Base-by-base conservation (phyloP, 23 red algal species). In the Gracilaria domingensis region DNA sequence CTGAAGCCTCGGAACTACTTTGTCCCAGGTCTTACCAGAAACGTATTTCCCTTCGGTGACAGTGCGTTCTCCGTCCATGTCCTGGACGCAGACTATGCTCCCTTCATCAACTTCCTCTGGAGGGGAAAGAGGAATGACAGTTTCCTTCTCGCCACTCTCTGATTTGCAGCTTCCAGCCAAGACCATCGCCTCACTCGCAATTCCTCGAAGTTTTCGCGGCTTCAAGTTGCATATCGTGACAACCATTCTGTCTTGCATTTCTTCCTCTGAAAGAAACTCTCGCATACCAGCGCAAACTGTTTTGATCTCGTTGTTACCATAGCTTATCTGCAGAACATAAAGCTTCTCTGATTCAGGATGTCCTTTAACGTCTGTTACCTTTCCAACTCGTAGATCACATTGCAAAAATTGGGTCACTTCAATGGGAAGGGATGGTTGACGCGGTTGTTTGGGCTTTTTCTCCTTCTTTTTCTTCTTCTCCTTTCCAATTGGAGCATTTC, bases 141-240 rank as follows among this genome's bases (percentile, higher is more conserved):
- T 81, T 39, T 93, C 83, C 38, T 87, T 88, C 20, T 82, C 92
- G 24, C 84, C 92, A 17, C 55, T 70, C 0, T 48, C 75, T 4
- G 82, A 71, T 23, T 51, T 61, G 56, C 87, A 75, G 29, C 82
- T 87, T 18, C 92, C 92, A 12, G 92, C 92, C 8, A 96, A 67
- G 40, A 91, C 62, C 94, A 96, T 96, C 21, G 76, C 94, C 18
- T 91, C 84, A 66, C 87, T 91, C 6, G 66, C 54, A 37, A 96
- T 60, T 47, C 94, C 94, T 26, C 87, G 77, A 42, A 96, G 39
- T 66, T 87, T 88, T 51, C 81, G 49, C 12, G 94, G 94, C 61
- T 96, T 96, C 53, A 96, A 77, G 64, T 96, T 96, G 73, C 65
- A 82, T 57, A 96, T 88, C 28, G 81, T 84, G 36, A 96, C 79